Conservation (phyloP, 2,329 filamentous ascomycete species). For the Fusarium fracticaudum region DNA sequence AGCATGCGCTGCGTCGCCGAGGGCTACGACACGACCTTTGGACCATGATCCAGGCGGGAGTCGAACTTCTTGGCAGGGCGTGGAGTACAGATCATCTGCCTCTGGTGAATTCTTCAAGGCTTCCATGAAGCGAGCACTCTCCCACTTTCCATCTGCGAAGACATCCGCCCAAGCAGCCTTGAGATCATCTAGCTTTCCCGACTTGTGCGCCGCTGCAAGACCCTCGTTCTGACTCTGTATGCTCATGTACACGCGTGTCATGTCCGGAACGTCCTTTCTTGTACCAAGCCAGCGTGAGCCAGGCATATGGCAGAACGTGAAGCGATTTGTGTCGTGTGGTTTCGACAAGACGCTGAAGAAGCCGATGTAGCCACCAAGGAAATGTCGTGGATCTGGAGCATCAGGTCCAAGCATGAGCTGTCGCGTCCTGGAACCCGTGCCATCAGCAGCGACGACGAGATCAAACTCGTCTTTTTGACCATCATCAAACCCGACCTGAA, state of each 20-base stretch:
- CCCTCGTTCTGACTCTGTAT: neutral
- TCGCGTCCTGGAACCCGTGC: conserved; percentile 8
- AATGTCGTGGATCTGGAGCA: conserved; percentile 17
- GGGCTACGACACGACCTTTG: conserved; percentile 1
- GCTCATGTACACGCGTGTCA: conserved; percentile 9
- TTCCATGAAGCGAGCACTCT: conserved; percentile 1
- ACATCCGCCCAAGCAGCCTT: neutral
- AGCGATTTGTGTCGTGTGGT: neutral
- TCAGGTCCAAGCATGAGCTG: conserved; percentile 23
- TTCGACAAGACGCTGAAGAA: conserved; percentile 1
- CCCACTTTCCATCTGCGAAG: neutral
- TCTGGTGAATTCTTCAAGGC: neutral
- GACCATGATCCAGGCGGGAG: conserved; percentile 6
- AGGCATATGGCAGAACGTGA: conserved; percentile 4
- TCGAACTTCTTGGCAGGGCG: conserved; percentile 1
- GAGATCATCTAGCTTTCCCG: conserved; percentile 1
- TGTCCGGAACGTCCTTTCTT: neutral
- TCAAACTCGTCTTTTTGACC: neutral
- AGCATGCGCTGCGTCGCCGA: conserved; percentile 12
- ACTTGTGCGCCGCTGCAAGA: conserved; percentile 2
- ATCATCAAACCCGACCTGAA: conserved; percentile 1
- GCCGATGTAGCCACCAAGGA: conserved; percentile 26
- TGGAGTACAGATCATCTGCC: conserved; percentile 10
- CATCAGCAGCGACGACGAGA: conserved; percentile 16
- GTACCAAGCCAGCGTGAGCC: neutral